Conservation (phyloP, 257 asterid species). For the Nicotiana paniculata region DNA sequence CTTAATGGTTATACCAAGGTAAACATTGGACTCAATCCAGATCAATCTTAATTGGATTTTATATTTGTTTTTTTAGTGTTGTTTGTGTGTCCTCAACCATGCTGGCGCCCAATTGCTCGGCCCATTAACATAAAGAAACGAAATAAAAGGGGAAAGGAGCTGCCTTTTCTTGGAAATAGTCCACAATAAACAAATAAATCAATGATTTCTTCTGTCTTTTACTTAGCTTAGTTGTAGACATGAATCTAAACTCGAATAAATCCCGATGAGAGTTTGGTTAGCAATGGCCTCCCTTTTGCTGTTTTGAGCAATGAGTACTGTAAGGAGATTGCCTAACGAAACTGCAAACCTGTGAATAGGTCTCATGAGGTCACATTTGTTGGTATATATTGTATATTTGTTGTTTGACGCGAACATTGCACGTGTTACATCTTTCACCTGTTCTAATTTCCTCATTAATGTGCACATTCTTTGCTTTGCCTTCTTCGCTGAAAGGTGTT, state of each 20-base stretch:
- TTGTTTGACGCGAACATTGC: neutral
- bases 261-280: neutral
- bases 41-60: conserved; percentile 6
- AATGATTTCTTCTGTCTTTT: conserved; percentile 5
- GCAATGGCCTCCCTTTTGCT: neutral
- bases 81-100: neutral
- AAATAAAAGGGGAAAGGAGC: neutral
- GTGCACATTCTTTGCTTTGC: neutral
- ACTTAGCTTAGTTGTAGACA: neutral
- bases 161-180: neutral
- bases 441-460: neutral
- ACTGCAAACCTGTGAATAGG: neutral
- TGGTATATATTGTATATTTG: neutral
- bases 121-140: neutral
- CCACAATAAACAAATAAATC: neutral
- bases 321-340: neutral
- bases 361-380: neutral
- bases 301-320: neutral
- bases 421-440: neutral
- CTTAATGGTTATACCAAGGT: conserved; percentile 99
- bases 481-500: neutral
- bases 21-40: neutral
- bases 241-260: neutral
- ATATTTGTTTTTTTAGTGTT: neutral
- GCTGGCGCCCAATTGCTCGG: neutral